Percentiles rank a stretch among this genome's conserved stretches.
phyloP scores from a whole-genome alignment of 2,329 filamentous ascomycete genomes.

The Lecanicillium sp. region DNA sequence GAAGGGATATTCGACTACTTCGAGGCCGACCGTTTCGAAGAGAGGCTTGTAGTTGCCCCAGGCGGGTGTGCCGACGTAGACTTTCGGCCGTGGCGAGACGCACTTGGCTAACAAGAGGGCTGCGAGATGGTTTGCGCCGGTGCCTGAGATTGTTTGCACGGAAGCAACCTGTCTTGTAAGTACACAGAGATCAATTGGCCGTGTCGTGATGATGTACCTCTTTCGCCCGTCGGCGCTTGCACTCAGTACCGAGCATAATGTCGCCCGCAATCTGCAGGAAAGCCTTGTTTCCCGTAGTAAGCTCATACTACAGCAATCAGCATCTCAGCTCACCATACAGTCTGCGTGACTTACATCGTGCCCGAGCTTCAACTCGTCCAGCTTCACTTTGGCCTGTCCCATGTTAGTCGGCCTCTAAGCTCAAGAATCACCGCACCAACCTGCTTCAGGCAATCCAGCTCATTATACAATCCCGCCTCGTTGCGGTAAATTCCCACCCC shows the following conservation, averaged over 20 bases:
- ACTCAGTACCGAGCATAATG: constrained; percentile 21
- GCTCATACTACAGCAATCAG: constrained; percentile 20
- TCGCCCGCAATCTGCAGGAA: constrained; percentile 21
- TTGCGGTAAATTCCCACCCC: constrained; percentile 29
- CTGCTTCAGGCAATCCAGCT: constrained; percentile 18
- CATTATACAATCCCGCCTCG: constrained; percentile 22
- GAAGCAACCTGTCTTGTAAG: constrained; percentile 13
- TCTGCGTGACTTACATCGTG: constrained; percentile 17
- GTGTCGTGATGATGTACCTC: too few relatives aligned
- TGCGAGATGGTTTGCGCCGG: constrained; percentile 25
- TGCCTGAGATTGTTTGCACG: constrained; percentile 27
- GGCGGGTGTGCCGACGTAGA: constrained; percentile 4
- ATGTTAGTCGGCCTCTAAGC: too few relatives aligned
- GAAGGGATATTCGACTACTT: constrained; percentile 22
- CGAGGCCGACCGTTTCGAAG: constrained; percentile 17
- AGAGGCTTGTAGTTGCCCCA: constrained; percentile 44
- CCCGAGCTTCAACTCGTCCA: constrained; percentile 13
- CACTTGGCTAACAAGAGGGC: constrained; percentile 16
- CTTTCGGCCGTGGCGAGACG: too few relatives aligned
- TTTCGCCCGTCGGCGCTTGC: too few relatives aligned
- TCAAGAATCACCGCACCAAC: neutral
- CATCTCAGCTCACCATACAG: too few relatives aligned
- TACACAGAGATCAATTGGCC: too few relatives aligned
- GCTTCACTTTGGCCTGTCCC: constrained; percentile 15
- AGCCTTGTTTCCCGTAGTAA: constrained; percentile 22